Evolutionary conservation across 805 yeast genomes (phyloP), one percentile per base, ranked within the genome.

Genomic region (Nakazawaea ernobii): DNA sequence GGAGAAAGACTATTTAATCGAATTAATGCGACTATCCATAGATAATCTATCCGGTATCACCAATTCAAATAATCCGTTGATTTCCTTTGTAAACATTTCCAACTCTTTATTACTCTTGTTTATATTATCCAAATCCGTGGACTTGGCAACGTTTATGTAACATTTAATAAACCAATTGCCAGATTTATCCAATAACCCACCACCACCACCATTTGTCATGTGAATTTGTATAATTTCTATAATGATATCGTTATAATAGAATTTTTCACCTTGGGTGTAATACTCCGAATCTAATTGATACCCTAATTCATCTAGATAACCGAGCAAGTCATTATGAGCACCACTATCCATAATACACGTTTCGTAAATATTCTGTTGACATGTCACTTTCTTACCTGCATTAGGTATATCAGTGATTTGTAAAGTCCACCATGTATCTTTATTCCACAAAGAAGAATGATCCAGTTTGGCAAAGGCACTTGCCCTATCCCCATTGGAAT

Each of bases 61-160:
- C 41, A 91, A 70, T 41, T 79, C 79, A 8, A 91, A 73, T 43
- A 89, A 68, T 11, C 90, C 90, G 48, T 73, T 67, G 50, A 91
- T 66, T 43, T 82, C 87, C 15, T 70, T 78, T 61, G 86, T 87
- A 35, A 89, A 65, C 40, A 65, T 69, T 41, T 80, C 67, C 52
- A 91, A 66, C 46, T 82, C 82, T 49, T 77, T 77, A 4, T 82
- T 78, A 1, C 89, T 87, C 48, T 74, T 74, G 47, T 79, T 79
- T 8, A 86, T 79, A 43, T 76, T 75, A 29, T 86, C 91, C 38
- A 90, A 73, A 62, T 88, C 96, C 3, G 91, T 85, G 15, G 86
- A 69, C 49, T 77, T 78, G 9, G 80, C 79, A 8, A 87, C 83
- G 55, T 86, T 82, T n/a, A 84, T 79, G 57, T 71, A 83, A 9